Base-by-base conservation (phyloP, 148 eudicot genomes). In the Pouteria glomerata region DNA sequence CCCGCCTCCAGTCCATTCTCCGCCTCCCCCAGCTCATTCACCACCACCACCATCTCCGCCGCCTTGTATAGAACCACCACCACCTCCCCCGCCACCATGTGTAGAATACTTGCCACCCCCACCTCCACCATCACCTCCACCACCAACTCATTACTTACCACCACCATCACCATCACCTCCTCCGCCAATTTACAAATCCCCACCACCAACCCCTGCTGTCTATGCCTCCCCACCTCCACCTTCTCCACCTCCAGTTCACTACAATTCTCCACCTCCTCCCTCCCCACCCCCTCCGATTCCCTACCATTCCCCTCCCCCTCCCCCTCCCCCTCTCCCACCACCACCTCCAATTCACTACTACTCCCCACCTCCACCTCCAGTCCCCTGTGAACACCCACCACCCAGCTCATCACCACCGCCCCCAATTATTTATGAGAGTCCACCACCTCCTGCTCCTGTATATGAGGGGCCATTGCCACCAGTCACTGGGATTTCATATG, bases 381-480 rank as follows among this genome's bases (percentile, higher is more conserved):
- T 35, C n/a, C 57, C 58, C 3, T 66, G 70, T 30, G 70, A 66
- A 19, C 57, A 45, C 4, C 52, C 68, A 1, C 68, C 68, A 21
- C 68, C 68, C 13, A 14, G 39, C 16, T 37, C 50, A 41, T 39
- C 73, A 12, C 73, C 63, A 34, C 64, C 64, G 8, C 73, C 73
- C 1, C 58, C 58, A 21, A 18, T 26, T 14, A 19, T 50, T 13
- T 47, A 70, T 57, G 73, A 30, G 13, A 70, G 63, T 66, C 74
- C 59, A 1, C 75, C 76, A 37, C 73, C 78, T 21, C 76, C 77
- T 2, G 26, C 73, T 0, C 87, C 93, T 0, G 78, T 61, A 18
- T 81, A 85, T 35, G 82, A 78, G 71, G 91, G 84, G 1, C 90
- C 94, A 68, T 70, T 89, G 57, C 95, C 97, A 11, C 97, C 92